These are phyloP conservation scores for Backusella liffmaniae DNA, from an alignment of 192 early-diverging fungal species.

Conservation along the genomic window DNA sequence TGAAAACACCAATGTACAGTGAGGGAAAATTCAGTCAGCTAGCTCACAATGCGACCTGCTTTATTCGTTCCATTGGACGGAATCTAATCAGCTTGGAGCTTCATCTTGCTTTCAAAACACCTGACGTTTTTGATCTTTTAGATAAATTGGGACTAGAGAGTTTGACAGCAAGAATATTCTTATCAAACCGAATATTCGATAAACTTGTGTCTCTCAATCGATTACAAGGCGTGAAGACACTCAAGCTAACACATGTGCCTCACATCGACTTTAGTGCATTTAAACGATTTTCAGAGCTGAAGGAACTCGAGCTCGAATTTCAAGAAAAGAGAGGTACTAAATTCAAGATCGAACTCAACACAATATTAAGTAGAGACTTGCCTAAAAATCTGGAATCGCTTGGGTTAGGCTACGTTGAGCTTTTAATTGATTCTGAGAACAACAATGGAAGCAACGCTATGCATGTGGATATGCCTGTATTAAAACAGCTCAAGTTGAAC, in stretches of 20 bases:
- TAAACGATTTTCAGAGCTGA: not conserved
- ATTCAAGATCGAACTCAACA: not conserved
- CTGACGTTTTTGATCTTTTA: not conserved
- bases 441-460: not conserved
- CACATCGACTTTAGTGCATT: not conserved
- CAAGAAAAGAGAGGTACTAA: not conserved
- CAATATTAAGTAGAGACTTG: not conserved
- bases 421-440: not conserved
- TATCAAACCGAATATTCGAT: not conserved
- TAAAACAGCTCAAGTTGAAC: not conserved
- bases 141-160: not conserved
- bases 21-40: not conserved
- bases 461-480: not conserved
- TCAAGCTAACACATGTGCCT: not conserved
- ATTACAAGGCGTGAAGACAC: not conserved
- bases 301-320: not conserved
- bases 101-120: not conserved
- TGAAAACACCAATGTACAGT: not conserved
- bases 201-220: not conserved
- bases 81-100: not conserved
- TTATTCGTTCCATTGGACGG: not conserved
- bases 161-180: not conserved
- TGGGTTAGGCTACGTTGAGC: not conserved
- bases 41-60: not conserved
- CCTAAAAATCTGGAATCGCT: not conserved